A percentile compares a stretch with the other conserved stretches of the same genome.
Evolutionary conservation across 2,329 filamentous ascomycete genomes (phyloP).

Genomic region (Taxawa tesnikishii): DNA sequence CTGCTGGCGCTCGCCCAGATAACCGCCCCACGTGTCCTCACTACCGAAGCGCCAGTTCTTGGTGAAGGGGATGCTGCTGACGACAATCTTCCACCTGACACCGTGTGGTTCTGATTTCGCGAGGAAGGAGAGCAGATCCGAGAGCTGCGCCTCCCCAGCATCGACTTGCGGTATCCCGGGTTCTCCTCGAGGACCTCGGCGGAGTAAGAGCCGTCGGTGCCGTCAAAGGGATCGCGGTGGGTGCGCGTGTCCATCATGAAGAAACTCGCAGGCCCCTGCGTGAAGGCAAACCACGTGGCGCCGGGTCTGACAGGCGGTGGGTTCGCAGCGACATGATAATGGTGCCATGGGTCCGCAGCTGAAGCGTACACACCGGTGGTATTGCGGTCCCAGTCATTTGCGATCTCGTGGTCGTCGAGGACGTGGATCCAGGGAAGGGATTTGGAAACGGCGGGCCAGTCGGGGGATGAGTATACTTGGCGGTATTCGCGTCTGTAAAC

Average conservation of each 20-base stretch:
- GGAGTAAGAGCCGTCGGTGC: slow-evolving; percentile 38
- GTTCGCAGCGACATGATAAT: slow-evolving; percentile 78
- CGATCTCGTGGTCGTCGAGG: slow-evolving; percentile 91
- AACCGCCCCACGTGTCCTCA: slow-evolving; percentile 89
- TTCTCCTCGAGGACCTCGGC: slow-evolving; percentile 27
- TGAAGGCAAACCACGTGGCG: slow-evolving; percentile 80
- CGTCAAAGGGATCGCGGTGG: slow-evolving; percentile 60
- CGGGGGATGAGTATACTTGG: slow-evolving; percentile 88
- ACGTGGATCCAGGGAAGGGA: slow-evolving; percentile 91
- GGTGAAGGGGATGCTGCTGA: slow-evolving; percentile 86
- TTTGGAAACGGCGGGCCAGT: slow-evolving; percentile 48
- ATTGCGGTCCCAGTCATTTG: slow-evolving; percentile 83
- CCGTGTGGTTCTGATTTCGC: slow-evolving; percentile 58
- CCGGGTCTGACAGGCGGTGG: slow-evolving; percentile 52
- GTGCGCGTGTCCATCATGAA: slow-evolving; percentile 90
- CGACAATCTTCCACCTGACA: slow-evolving; percentile 86
- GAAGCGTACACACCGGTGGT: slow-evolving; percentile 67
- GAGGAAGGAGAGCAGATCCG: slow-evolving; percentile 69
- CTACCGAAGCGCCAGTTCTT: slow-evolving; percentile 92
- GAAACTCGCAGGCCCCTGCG: slow-evolving; percentile 81
- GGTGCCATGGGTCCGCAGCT: slow-evolving; percentile 71
- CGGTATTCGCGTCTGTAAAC: slow-evolving; percentile 87
- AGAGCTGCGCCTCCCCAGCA: slow-evolving; percentile 72
- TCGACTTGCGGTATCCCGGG: slow-evolving; percentile 50
- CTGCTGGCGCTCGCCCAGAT: slow-evolving; percentile 63